A percentile compares a stretch with the other conserved stretches of the same genome.
These are phyloP conservation scores for Podospora pseudoanserina DNA, from an alignment of 495 filamentous ascomycete genomes.

Conservation along the genomic window DNA sequence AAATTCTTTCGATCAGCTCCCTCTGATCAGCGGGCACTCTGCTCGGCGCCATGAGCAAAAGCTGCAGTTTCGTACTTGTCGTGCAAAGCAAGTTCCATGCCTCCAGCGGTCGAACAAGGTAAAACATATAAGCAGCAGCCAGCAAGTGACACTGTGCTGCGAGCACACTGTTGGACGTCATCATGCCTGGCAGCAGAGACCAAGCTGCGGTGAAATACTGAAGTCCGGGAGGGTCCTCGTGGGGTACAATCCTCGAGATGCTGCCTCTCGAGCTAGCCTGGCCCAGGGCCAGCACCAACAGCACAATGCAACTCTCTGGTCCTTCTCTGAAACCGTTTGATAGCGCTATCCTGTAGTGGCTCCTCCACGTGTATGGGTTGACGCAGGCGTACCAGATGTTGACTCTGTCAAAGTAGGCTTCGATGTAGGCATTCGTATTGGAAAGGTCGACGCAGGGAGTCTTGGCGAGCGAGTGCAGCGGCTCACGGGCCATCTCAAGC, in stretches of 20 bases:
- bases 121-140: conserved; percentile 76
- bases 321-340: conserved; percentile 70
- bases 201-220: conserved; percentile 78
- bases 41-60: conserved; percentile 67
- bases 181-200: conserved; percentile 69
- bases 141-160: conserved; percentile 76
- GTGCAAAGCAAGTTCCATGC: conserved; percentile 77
- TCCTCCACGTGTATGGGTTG: conserved; percentile 77
- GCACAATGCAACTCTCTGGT: conserved; percentile 77
- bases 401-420: conserved; percentile 72
- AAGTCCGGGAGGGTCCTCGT: conserved; percentile 70
- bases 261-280: conserved; percentile 66
- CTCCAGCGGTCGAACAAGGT: conserved; percentile 73
- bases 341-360: conserved; percentile 67
- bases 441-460: conserved; percentile 63
- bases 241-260: conserved; percentile 67
- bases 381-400: conserved; percentile 85
- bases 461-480: conserved; percentile 61
- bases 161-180: conserved; percentile 72
- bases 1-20: conserved; percentile 70
- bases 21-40: conserved; percentile 64
- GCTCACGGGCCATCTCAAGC: conserved; percentile 76
- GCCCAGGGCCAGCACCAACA: conserved; percentile 73
- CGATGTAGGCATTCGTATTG: conserved; percentile 69
- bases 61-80: conserved; percentile 75